phyloP scores from a whole-genome alignment of 1,284 basidiomycete genomes.

The Anthracocystis panici-leucophaei region DNA sequence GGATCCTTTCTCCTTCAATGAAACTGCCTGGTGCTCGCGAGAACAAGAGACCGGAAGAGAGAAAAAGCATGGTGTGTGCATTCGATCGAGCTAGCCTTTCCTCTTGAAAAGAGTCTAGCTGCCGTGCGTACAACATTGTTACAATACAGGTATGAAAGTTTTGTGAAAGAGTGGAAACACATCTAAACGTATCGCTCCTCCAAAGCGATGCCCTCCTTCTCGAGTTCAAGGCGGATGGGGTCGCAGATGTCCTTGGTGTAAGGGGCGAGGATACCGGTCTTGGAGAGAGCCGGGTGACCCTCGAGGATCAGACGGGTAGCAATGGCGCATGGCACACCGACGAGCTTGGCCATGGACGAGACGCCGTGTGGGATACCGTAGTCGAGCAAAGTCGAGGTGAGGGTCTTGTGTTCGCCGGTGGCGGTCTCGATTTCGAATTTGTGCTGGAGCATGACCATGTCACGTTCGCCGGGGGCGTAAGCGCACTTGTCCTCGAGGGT shows the following conservation, averaged over 20 bases:
- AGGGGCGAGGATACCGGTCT: constrained; percentile 79
- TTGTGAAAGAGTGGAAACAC: neutral
- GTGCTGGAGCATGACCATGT: constrained; percentile 97
- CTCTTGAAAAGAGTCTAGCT: neutral
- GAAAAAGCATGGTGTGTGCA: constrained; percentile 3
- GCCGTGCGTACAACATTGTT: neutral
- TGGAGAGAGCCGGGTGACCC: constrained; percentile 75
- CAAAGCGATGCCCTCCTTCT: constrained; percentile 68
- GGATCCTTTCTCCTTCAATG: neutral
- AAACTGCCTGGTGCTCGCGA: neutral
- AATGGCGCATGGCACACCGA: constrained; percentile 93
- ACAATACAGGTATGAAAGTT: neutral
- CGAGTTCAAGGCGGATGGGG: constrained; percentile 66
- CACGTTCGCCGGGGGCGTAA: constrained; percentile 90
- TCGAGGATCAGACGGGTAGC: constrained; percentile 80
- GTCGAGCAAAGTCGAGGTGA: constrained; percentile 91
- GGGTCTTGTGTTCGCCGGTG: constrained; percentile 79
- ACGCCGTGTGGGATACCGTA: constrained; percentile 84
- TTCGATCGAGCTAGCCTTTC: neutral
- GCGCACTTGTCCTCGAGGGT: constrained; percentile 91
- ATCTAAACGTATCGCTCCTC: constrained; percentile 65
- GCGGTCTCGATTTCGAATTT: constrained; percentile 72
- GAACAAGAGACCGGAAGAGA: neutral
- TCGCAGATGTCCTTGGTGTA: constrained; percentile 79
- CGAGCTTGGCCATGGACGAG: constrained; percentile 94